A percentile compares a stretch with the other conserved stretches of the same genome.
phyloP scores from a whole-genome alignment of 192 early-diverging fungal species.

The Rhizophagus clarus region DNA sequence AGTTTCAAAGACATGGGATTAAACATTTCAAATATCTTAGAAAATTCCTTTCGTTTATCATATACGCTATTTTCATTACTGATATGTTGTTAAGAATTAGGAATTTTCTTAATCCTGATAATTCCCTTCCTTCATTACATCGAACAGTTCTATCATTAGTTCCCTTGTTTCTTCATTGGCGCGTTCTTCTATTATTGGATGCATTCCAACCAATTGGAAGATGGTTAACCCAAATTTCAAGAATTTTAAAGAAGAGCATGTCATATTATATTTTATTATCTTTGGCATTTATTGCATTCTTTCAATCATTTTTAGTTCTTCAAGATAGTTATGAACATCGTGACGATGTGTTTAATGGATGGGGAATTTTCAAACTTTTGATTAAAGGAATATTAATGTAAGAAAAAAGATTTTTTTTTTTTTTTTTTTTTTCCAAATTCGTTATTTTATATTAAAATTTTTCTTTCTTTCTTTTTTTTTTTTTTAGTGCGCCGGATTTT shows the following conservation, averaged over 20 bases:
- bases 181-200: neutral
- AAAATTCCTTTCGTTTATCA: neutral
- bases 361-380: neutral
- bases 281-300: neutral
- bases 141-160: neutral
- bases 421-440: neutral
- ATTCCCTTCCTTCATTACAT: neutral
- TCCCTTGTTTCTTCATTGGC: neutral
- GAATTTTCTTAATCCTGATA: neutral
- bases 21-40: neutral
- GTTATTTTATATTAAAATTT: too few relatives aligned
- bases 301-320: neutral
- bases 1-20: neutral
- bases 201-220: neutral
- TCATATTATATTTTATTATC: neutral
- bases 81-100: neutral
- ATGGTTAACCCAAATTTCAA: neutral
- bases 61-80: neutral
- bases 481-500: neutral
- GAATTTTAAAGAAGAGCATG: neutral
- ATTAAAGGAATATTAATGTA: neutral
- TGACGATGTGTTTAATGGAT: neutral
- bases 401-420: neutral
- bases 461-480: too few relatives aligned
- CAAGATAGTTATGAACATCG: neutral